These are phyloP conservation scores for Quercus phellos DNA, from an alignment of 331 rosid species.

Conservation along the genomic window DNA sequence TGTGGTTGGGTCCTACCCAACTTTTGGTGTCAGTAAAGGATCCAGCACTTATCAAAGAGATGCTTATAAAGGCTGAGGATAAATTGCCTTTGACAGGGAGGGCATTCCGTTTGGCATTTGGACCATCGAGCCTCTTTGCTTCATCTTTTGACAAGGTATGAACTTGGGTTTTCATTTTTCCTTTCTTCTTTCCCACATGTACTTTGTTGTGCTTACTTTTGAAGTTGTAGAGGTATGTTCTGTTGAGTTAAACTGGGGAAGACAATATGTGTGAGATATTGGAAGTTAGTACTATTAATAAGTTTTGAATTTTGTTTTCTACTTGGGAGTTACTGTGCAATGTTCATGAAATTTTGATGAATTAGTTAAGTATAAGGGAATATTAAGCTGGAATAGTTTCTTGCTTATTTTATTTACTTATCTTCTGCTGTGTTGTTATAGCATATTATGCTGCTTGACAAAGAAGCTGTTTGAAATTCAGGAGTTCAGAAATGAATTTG, in stretches of 20 bases:
- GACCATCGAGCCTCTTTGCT: constrained; percentile 64
- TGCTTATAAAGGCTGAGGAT: constrained; percentile 68
- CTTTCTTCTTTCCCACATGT: background rate
- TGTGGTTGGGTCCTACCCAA: constrained; percentile 82
- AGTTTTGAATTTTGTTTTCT: background rate
- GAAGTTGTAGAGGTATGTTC: background rate
- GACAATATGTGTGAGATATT: background rate
- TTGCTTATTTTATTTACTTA: too few relatives aligned
- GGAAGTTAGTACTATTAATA: background rate
- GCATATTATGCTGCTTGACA: too few relatives aligned
- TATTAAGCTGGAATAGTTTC: too few relatives aligned
- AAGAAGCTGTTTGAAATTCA: too few relatives aligned
- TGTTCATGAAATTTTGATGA: background rate
- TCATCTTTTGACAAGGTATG: constrained; percentile 65
- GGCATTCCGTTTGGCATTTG: constrained; percentile 64
- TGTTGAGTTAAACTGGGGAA: background rate
- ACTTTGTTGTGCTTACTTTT: background rate
- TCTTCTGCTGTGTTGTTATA: too few relatives aligned
- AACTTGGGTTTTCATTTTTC: background rate
- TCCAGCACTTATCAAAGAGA: constrained; percentile 59
- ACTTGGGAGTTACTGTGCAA: background rate
- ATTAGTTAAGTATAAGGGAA: background rate
- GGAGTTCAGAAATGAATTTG: too few relatives aligned
- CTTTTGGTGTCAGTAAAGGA: constrained; percentile 78
- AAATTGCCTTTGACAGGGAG: constrained; percentile 64